Conservation (phyloP, 2,329 filamentous ascomycete genomes). For the Sporothrix pseudoabietina region DNA sequence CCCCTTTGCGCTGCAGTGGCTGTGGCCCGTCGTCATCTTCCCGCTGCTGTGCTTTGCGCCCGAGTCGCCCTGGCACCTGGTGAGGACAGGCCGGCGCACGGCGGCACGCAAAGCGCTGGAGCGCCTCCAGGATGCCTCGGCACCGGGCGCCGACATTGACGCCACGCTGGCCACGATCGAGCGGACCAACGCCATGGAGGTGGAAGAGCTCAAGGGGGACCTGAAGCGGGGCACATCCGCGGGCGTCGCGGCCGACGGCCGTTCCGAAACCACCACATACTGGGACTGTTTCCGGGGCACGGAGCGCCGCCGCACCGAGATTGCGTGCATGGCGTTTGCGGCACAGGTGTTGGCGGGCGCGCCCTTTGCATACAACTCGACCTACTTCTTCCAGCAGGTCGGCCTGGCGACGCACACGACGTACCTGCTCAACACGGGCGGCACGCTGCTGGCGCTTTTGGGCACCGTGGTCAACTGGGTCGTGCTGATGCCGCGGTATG, state of each 20-base stretch:
- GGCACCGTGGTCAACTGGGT: conserved; percentile 33
- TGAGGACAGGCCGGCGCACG: conserved; percentile 44
- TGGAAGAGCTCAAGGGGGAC: conserved; percentile 36
- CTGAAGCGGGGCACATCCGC: not conserved
- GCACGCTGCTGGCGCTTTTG: conserved; percentile 39
- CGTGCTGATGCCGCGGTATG: conserved; percentile 32
- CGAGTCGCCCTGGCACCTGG: conserved; percentile 52
- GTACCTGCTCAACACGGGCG: conserved; percentile 42
- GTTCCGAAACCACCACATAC: conserved; percentile 45
- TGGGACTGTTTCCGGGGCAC: conserved; percentile 51
- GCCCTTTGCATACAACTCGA: conserved; percentile 42
- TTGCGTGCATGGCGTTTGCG: conserved; percentile 46
- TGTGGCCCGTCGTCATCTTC: conserved; percentile 48
- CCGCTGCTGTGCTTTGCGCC: conserved; percentile 47
- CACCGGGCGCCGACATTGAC: conserved; percentile 31
- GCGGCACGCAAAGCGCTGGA: conserved; percentile 39
- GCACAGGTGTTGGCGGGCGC: conserved; percentile 40
- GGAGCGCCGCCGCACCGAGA: conserved; percentile 50
- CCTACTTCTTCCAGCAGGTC: conserved; percentile 36
- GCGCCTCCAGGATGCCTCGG: conserved; percentile 39
- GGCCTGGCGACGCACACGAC: conserved; percentile 41
- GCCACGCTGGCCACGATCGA: conserved; percentile 47
- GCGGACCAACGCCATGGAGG: conserved; percentile 49
- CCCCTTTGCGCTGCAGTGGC: conserved; percentile 38
- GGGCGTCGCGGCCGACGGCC: conserved; percentile 36